Evolutionary conservation across 2,329 filamentous ascomycete species (phyloP).

Genomic region (Aspergillus latus): DNA sequence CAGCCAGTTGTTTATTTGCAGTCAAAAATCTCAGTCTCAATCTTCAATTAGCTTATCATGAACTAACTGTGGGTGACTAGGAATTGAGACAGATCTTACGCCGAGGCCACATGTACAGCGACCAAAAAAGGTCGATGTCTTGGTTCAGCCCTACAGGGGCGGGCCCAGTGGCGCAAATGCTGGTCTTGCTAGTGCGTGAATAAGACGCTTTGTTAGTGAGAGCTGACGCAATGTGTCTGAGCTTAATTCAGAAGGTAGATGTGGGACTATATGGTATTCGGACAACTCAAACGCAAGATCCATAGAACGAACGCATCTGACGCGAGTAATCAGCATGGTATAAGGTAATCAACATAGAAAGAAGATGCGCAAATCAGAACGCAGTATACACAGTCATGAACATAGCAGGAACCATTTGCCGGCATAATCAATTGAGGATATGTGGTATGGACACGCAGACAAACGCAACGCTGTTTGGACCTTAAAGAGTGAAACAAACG

Average conservation of each 20-base stretch:
- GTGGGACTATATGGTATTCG: not conserved
- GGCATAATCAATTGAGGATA: not conserved
- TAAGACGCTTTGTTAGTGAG: no score
- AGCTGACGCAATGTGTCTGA: not conserved
- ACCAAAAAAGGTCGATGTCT: not conserved
- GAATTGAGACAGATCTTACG: no score
- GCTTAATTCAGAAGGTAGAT: not conserved
- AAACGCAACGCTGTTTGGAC: conserved; percentile 8
- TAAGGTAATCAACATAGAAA: not conserved
- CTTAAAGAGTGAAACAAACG: conserved; percentile 1
- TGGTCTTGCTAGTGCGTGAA: no score
- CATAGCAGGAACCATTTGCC: conserved; percentile 1
- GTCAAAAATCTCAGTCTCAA: no score
- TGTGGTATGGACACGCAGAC: not conserved
- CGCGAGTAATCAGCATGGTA: not conserved
- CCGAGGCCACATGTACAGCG: no score
- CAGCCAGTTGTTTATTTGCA: no score
- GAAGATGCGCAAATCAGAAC: not conserved
- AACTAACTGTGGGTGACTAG: no score
- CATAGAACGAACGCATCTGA: not conserved
- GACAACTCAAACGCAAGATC: not conserved
- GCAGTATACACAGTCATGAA: conserved; percentile 1
- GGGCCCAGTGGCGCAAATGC: no score
- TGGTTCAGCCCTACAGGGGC: not conserved
- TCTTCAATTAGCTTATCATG: no score